A percentile compares a stretch with the other conserved stretches of the same genome.
Evolutionary conservation across 176 grass and related monocot genomes (phyloP).

Genomic region (Phragmites australis): DNA sequence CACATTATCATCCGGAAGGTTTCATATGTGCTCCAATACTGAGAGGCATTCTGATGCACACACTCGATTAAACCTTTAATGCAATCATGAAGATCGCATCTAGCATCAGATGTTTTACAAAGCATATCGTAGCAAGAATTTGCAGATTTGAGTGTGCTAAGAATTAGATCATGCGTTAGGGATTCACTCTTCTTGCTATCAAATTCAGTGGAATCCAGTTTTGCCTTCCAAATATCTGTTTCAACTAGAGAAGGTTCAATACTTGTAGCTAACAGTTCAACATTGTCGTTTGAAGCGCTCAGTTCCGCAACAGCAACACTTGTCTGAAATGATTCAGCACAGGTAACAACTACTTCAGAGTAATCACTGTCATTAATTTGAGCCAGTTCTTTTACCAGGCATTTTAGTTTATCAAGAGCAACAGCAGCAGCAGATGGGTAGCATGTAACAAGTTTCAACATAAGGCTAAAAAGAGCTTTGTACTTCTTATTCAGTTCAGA

Average conservation of each 20-base stretch:
- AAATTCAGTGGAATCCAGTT: slow-evolving; percentile 19
- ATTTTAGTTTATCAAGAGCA: slow-evolving; percentile 60
- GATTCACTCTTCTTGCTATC: slow-evolving; percentile 15
- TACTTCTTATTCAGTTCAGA: slow-evolving; percentile 42
- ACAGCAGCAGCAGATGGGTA: slow-evolving; percentile 59
- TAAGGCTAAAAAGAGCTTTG: slow-evolving; percentile 49
- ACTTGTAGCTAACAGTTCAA: slow-evolving; percentile 3
- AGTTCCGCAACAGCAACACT: slow-evolving; percentile 4
- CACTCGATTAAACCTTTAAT: slow-evolving; percentile 52
- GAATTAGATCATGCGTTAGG: slow-evolving; percentile 36
- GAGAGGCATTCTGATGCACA: slow-evolving; percentile 47
- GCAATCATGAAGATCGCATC: slow-evolving; percentile 43
- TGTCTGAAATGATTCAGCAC: slow-evolving; percentile 34
- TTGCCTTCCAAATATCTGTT: slow-evolving; percentile 18
- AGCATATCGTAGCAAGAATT: slow-evolving; percentile 59
- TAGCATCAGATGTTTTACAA: slow-evolving; percentile 34
- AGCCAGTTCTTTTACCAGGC: slow-evolving; percentile 52
- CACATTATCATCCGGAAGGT: slow-evolving; percentile 56
- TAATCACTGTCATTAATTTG: slow-evolving; percentile 29
- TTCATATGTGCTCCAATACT: slow-evolving; percentile 59
- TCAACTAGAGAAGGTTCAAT: slow-evolving; percentile 28
- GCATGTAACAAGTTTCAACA: slow-evolving; percentile 56
- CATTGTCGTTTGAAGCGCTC: slow-evolving; percentile 28
- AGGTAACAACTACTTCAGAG: slow-evolving; percentile 3
- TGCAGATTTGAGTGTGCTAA: slow-evolving; percentile 53